A percentile compares a stretch with the other conserved stretches of the same genome.
Conservation (phyloP, 2,329 filamentous ascomycete genomes). For the Fusarium pilosicola region DNA sequence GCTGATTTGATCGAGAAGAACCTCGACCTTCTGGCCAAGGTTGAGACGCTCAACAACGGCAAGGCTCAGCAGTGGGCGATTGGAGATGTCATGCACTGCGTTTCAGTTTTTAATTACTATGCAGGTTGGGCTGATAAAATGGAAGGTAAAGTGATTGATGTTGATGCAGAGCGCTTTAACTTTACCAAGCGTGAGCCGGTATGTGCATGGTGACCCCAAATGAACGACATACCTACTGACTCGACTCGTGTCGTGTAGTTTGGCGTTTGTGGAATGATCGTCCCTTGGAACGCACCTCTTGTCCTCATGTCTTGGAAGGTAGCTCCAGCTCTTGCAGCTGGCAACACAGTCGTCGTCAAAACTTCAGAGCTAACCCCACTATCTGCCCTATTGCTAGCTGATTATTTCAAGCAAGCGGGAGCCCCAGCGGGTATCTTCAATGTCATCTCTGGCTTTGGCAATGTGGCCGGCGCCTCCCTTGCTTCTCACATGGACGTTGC, state of each 20-base stretch:
- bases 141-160: neutral
- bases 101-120: neutral
- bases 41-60: neutral
- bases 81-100: neutral
- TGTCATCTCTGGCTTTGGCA: neutral
- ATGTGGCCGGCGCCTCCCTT: neutral
- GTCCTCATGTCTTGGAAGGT: neutral
- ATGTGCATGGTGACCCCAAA: neutral
- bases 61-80: neutral
- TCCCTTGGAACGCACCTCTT: neutral
- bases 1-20: neutral
- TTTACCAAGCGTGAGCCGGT: neutral
- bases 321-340: neutral
- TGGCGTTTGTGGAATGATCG: neutral
- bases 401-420: neutral
- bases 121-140: neutral
- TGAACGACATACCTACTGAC: rapidly evolving
- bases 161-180: neutral
- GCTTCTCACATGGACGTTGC: neutral
- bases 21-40: neutral
- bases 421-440: neutral
- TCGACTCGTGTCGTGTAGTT: rapidly evolving
- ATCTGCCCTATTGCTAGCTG: neutral
- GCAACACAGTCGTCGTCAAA: neutral
- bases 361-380: rapidly evolving